Evolutionary conservation across 495 filamentous ascomycete species (phyloP), one percentile per base, ranked within the genome.

Genomic region (Tuber magnatum): DNA sequence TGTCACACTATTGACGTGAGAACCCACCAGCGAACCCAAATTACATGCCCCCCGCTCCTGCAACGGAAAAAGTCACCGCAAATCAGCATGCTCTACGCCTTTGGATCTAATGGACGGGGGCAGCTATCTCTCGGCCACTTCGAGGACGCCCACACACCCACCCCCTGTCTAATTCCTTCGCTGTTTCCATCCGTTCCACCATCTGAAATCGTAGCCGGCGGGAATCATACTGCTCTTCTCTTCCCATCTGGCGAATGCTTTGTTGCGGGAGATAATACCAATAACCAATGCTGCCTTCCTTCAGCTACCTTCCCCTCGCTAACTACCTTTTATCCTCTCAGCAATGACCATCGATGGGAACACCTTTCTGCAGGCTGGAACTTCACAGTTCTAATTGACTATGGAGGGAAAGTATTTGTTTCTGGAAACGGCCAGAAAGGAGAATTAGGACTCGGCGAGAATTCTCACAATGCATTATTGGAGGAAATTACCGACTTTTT

Each of bases 21-120:
- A 74, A 22, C 39, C 51, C 46, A 18, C 18, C 1, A 20, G 39
- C 39, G 39, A 40, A 40, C 39, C 69, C n/a, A n/a, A 69, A 70
- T 24, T 24, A 14, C 56, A 70, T 73, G 73, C 44, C 44, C 22
- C 32, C 24, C 32, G 42, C 56, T 51, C 43, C 68, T 72, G 71
- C 73, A 76, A 70, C 68, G 71, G 71, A 73, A 42, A 65, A 76
- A 71, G 69, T 70, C 44, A 1, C 39, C 24, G 18, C 38, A 72
- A 73, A 68, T 56, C 72, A 74, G 43, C 32, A 84, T 81, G 69
- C 85, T 97, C 68, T 93, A 90, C 81, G 90, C 93, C n/a, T 89
- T 97, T 77, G 95, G 95, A 46, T 97, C 94, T 42, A 99, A 97
- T 83, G 90, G 92, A 51, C 92, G 90, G 10, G 92, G 93, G 72